Conservation (phyloP, 2,329 filamentous ascomycete species). For the Tympanopsis confertula region DNA sequence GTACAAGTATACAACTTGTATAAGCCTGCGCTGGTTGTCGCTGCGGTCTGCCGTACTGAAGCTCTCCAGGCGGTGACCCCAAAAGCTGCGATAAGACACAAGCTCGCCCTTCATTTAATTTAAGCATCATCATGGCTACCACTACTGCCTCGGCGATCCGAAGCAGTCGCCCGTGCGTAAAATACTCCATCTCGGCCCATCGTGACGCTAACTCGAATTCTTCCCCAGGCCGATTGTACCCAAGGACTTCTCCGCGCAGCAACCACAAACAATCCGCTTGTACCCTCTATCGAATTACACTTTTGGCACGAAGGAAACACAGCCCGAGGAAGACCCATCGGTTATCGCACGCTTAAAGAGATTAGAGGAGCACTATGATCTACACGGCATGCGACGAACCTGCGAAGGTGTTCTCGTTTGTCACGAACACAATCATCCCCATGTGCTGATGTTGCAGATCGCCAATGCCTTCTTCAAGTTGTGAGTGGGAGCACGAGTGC, state of each 20-base stretch:
- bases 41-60: too few species aligned
- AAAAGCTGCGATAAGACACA: too few species aligned
- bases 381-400: conserved; percentile 91
- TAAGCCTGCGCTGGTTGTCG: too few species aligned
- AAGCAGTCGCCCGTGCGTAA: not conserved
- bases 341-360: conserved; percentile 85
- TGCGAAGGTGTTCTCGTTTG: conserved; percentile 96
- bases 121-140: not conserved
- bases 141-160: not conserved
- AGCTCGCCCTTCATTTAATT: too few species aligned
- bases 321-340: conserved; percentile 93
- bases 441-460: conserved; percentile 98
- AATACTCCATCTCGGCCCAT: not conserved
- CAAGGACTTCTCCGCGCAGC: conserved; percentile 75
- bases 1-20: too few species aligned
- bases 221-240: conserved; percentile 58
- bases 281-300: conserved; percentile 98
- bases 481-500: conserved; percentile 5
- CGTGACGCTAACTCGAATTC: too few species aligned
- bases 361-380: conserved; percentile 85
- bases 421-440: conserved; percentile 97
- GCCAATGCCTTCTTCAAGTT: conserved; percentile 99
- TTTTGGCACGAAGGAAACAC: conserved; percentile 94
- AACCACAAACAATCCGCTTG: conserved; percentile 78
- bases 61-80: too few species aligned